A percentile compares a stretch with the other conserved stretches of the same genome.
Conservation (phyloP, 192 early-diverging fungal species). For the Entomortierella chlamydospora region DNA sequence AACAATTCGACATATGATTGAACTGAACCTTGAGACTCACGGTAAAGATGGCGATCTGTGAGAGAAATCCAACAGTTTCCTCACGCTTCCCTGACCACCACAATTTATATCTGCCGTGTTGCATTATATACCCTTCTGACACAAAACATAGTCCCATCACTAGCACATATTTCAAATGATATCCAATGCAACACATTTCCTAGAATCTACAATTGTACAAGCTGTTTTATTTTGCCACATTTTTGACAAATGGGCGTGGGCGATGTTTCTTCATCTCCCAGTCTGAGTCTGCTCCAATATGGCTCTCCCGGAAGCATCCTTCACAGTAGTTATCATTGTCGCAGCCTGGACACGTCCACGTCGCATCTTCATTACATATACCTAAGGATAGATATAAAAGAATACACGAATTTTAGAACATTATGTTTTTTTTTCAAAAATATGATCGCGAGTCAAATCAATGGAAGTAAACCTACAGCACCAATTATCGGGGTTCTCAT, state of each 20-base stretch:
- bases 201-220: no score
- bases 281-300: slow-evolving; percentile 56
- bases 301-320: slow-evolving; percentile 67
- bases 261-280: slow-evolving; percentile 56
- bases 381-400: slow-evolving; percentile 21
- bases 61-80: not conserved
- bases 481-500: slow-evolving; percentile 61
- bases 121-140: no score
- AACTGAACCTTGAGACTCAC: slow-evolving; percentile 26
- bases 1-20: slow-evolving; percentile 53
- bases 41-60: not conserved
- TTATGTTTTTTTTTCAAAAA: no score
- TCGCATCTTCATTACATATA: slow-evolving; percentile 73
- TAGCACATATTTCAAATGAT: no score
- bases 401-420: not conserved
- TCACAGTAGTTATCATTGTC: slow-evolving; percentile 71
- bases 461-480: slow-evolving; percentile 54
- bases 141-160: no score
- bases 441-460: no score
- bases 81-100: no score
- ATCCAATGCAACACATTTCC: no score
- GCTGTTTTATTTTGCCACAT: no score
- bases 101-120: no score
- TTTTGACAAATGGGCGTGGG: slow-evolving; percentile 39
- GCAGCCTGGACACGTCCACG: slow-evolving; percentile 66